Conservation (phyloP, 148 eudicot species). For the Rhododendron vialii region DNA sequence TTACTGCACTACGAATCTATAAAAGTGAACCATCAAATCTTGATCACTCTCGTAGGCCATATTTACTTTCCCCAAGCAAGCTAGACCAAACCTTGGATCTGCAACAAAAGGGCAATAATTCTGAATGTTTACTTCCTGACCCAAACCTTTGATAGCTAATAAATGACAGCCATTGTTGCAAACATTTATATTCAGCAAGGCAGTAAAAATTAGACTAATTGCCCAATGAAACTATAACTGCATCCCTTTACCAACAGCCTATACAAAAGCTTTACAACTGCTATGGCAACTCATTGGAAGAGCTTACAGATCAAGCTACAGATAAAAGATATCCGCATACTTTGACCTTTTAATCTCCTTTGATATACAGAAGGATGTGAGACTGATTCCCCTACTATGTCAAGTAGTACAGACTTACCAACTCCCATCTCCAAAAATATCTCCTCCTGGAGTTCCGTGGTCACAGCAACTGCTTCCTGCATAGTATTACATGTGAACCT, state of each 20-base stretch:
- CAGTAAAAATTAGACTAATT: not conserved
- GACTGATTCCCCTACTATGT: not conserved
- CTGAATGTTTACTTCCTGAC: not conserved
- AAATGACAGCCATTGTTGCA: not conserved
- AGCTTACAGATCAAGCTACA: not conserved
- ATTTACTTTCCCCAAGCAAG: constrained; percentile 88
- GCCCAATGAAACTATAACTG: not conserved
- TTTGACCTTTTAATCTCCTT: not conserved
- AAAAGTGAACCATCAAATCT: constrained; percentile 81
- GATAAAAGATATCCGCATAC: not conserved
- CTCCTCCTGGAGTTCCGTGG: constrained; percentile 88
- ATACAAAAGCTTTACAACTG: not conserved
- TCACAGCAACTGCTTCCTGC: constrained; percentile 94
- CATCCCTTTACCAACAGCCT: not conserved
- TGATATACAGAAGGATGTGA: not conserved
- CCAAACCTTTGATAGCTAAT: not conserved
- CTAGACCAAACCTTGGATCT: constrained; percentile 91
- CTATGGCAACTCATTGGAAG: not conserved
- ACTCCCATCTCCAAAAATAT: constrained; percentile 85
- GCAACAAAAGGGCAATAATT: constrained; percentile 17
- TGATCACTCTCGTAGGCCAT: constrained; percentile 75
- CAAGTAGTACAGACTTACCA: constrained; percentile 42
- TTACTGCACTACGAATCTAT: constrained; percentile 76
- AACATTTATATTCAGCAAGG: not conserved
- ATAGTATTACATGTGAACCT: not conserved